Conservation (phyloP, 108 stramenopile species). For the Aurantiochytrium sp. region DNA sequence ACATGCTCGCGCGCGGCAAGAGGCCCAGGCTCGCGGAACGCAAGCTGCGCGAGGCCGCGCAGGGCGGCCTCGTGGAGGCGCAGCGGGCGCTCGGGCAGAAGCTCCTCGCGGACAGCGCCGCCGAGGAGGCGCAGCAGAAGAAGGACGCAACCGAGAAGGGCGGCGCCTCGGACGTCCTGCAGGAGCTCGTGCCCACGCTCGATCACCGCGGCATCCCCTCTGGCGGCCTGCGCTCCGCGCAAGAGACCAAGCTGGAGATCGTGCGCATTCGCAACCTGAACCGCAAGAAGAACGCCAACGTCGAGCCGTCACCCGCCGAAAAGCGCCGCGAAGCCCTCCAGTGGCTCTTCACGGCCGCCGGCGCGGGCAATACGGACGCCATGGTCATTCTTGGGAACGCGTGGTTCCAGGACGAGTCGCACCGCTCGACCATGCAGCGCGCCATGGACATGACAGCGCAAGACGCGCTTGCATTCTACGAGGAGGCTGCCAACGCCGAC, state of each 20-base stretch:
- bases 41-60: neutral
- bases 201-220: neutral
- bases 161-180: neutral
- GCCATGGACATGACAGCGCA: neutral
- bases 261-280: neutral
- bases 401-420: neutral
- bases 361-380: neutral
- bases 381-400: slow-evolving; percentile 5
- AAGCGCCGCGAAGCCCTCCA: neutral
- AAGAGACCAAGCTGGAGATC: slow-evolving; percentile 20
- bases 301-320: neutral
- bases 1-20: neutral
- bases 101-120: neutral
- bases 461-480: neutral
- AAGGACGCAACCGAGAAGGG: neutral
- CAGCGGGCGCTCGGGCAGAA: neutral
- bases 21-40: neutral
- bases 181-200: neutral
- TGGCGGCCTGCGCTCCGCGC: neutral
- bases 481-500: neutral
- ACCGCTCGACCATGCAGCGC: neutral
- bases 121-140: neutral
- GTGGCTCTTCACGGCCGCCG: slow-evolving; percentile 17
- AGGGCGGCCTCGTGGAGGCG: neutral
- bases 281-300: neutral